These are phyloP conservation scores for Gossypium gossypioides DNA, from an alignment of 441 rosid genomes.

Conservation along the genomic window DNA sequence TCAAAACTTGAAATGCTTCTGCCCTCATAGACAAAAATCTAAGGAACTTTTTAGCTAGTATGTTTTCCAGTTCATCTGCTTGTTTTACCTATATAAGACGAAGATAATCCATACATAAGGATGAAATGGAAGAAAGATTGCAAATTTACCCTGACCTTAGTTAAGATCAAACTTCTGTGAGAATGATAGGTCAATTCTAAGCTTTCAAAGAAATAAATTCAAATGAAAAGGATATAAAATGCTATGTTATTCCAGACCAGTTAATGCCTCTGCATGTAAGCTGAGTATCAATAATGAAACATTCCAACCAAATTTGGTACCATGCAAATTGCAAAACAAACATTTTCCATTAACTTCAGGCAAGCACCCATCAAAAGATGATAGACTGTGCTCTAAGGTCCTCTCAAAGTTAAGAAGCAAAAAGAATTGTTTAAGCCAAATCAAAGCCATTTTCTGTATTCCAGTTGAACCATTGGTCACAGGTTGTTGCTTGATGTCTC, in stretches of 20 bases:
- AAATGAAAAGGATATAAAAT: not conserved
- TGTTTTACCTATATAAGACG: conserved; percentile 59
- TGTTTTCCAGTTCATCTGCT: conserved; percentile 93
- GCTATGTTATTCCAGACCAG: not conserved
- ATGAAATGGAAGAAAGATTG: conserved; percentile 14
- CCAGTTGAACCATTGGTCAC: no score
- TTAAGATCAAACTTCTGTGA: not conserved
- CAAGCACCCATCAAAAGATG: not conserved
- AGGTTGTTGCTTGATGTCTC: no score
- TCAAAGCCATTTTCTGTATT: no score
- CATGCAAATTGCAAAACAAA: not conserved
- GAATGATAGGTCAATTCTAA: not conserved
- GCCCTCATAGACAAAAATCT: conserved; percentile 96
- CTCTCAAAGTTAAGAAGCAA: not conserved
- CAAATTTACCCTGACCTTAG: not conserved
- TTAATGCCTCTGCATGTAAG: not conserved
- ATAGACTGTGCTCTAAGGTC: not conserved
- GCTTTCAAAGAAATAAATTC: not conserved
- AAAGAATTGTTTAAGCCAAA: not conserved
- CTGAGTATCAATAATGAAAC: not conserved
- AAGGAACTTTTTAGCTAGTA: conserved; percentile 75
- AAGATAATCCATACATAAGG: not conserved
- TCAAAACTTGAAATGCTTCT: conserved; percentile 90
- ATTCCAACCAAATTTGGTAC: not conserved
- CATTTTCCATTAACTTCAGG: not conserved